phyloP scores from a whole-genome alignment of 2,329 filamentous ascomycete species.

The Aspergillus flavus region DNA sequence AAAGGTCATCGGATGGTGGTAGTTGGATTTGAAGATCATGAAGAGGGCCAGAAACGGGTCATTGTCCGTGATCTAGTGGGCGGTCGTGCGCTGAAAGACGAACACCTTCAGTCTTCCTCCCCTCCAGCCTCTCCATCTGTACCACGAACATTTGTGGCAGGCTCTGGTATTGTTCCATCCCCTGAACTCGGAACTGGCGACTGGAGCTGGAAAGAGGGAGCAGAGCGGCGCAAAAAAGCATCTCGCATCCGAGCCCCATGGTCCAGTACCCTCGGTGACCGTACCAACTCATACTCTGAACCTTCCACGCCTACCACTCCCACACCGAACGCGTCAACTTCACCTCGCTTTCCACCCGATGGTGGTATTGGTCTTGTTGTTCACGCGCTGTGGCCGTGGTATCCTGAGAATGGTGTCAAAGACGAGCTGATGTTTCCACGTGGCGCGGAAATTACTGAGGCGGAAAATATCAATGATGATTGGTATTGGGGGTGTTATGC shows the following conservation, averaged over 20 bases:
- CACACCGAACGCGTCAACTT: constrained; percentile 3
- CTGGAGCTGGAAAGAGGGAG: constrained; percentile 48
- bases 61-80: constrained; percentile 76
- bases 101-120: constrained; percentile 44
- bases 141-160: neutral
- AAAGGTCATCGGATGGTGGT: constrained; percentile 83
- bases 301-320: constrained; percentile 62
- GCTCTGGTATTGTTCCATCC: constrained; percentile 23
- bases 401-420: constrained; percentile 56
- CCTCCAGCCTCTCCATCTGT: constrained; percentile 12
- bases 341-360: constrained; percentile 67
- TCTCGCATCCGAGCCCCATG: constrained; percentile 31
- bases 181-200: constrained; percentile 35
- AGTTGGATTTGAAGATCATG: constrained; percentile 71
- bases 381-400: constrained; percentile 75
- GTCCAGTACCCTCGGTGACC: constrained; percentile 11
- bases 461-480: constrained; percentile 84
- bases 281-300: constrained; percentile 8
- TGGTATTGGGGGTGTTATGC: constrained; percentile 90
- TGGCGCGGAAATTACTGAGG: constrained; percentile 79
- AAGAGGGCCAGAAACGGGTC: constrained; percentile 67
- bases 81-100: constrained; percentile 68
- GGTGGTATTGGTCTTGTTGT: constrained; percentile 70
- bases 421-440: constrained; percentile 86
- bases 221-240: constrained; percentile 41